These are phyloP conservation scores for Paramecium sexaurelia DNA, from an alignment of 73 alveolate species.

Conservation along the genomic window DNA sequence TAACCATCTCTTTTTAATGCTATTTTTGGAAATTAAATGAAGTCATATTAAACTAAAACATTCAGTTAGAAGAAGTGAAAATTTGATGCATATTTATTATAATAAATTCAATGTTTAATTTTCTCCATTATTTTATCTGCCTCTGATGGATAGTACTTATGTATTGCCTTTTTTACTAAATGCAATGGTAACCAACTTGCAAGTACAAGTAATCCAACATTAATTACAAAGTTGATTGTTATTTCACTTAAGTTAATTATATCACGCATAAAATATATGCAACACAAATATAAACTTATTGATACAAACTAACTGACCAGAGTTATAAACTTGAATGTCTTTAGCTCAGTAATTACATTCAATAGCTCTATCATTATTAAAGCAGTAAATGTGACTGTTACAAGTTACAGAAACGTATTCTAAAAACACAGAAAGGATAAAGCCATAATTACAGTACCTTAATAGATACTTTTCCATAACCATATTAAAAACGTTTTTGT, in stretches of 20 bases:
- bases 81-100: no score
- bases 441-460: conserved; percentile 79
- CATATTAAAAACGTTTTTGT: conserved; percentile 94
- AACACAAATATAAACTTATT: conserved; percentile 72
- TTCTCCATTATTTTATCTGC: conserved; percentile 74
- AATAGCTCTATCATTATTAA: conserved; percentile 88
- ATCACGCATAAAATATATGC: conserved; percentile 68
- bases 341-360: conserved; percentile 90
- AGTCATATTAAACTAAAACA: no score
- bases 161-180: conserved; percentile 63
- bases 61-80: no score
- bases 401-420: conserved; percentile 90
- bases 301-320: conserved; percentile 72
- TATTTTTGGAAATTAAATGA: no score
- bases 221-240: conserved; percentile 71
- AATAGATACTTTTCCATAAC: conserved; percentile 79
- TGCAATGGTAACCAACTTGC: conserved; percentile 88
- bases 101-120: no score
- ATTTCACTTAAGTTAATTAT: conserved; percentile 73
- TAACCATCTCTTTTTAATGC: no score
- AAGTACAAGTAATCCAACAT: conserved; percentile 73
- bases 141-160: conserved; percentile 80
- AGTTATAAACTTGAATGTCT: conserved; percentile 88
- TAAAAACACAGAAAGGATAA: conserved; percentile 81
- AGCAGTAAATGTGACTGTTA: conserved; percentile 94